Percentiles rank a stretch among this genome's conserved stretches.
phyloP scores from a whole-genome alignment of 108 stramenopile genomes.

The Asterionellopsis glacialis region DNA sequence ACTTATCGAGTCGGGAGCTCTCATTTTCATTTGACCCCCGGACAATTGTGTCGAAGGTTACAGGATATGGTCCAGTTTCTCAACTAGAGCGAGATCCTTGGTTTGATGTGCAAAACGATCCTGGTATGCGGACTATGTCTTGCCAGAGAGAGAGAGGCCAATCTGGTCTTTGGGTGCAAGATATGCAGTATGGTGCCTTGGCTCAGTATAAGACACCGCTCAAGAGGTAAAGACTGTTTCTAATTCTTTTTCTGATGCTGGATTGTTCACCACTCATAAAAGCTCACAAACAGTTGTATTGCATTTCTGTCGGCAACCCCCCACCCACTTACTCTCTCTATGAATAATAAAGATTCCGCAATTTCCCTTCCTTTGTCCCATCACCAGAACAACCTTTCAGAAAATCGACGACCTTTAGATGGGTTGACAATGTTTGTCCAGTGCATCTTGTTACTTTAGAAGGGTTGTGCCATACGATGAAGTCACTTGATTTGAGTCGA shows the following conservation, averaged over 20 bases:
- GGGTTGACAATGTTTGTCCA: conserved; percentile 9
- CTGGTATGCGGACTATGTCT: too few species aligned
- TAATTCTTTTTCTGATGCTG: too few species aligned
- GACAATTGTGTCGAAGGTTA: too few species aligned
- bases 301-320: too few species aligned
- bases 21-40: too few species aligned
- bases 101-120: too few species aligned
- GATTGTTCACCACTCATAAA: too few species aligned
- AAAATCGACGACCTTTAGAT: conserved; percentile 2
- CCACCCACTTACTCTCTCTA: too few species aligned
- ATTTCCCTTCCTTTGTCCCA: conserved; percentile 2
- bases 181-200: conserved; percentile 3
- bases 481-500: conserved; percentile 1
- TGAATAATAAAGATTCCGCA: neutral
- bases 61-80: too few species aligned
- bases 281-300: too few species aligned
- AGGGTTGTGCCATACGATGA: neutral
- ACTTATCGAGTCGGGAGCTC: too few species aligned
- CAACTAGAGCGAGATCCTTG: too few species aligned
- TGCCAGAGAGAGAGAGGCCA: conserved; percentile 3
- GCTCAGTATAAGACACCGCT: conserved; percentile 10
- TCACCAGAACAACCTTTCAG: conserved; percentile 2
- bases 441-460: conserved; percentile 1
- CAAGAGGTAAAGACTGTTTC: neutral
- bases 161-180: conserved; percentile 2